These are phyloP conservation scores for Neofusicoccum sp. DNA, from an alignment of 2,329 filamentous ascomycete species.

Conservation along the genomic window DNA sequence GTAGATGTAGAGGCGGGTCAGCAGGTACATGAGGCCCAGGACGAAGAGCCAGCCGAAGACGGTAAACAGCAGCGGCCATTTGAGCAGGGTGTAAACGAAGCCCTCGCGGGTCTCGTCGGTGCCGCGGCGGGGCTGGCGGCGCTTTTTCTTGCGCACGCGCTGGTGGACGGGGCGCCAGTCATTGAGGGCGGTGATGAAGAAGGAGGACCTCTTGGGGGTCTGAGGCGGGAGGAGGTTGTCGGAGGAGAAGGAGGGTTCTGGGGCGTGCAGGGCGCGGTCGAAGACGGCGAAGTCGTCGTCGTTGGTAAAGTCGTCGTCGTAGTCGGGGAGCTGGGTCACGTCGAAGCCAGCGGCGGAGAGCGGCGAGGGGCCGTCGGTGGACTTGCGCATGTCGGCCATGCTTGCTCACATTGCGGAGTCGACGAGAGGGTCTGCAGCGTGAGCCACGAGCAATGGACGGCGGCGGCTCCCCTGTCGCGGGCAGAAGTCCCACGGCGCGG, in stretches of 20 bases:
- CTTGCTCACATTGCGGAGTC: slow-evolving; percentile 4
- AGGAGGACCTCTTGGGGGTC: slow-evolving; percentile 38
- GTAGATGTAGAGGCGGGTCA: slow-evolving; percentile 85
- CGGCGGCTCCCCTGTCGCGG: not conserved
- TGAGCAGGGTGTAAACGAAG: slow-evolving; percentile 81
- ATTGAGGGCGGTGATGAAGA: slow-evolving; percentile 85
- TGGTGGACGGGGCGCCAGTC: slow-evolving; percentile 92
- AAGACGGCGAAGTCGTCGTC: slow-evolving; percentile 75
- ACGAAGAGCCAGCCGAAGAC: slow-evolving; percentile 78
- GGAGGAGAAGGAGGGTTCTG: slow-evolving; percentile 65
- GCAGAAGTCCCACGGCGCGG: not conserved
- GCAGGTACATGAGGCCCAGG: slow-evolving; percentile 70
- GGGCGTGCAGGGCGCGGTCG: slow-evolving; percentile 75
- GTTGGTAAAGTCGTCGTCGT: slow-evolving; percentile 72
- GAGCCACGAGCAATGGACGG: too few species aligned
- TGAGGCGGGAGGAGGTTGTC: slow-evolving; percentile 51
- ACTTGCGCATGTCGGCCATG: slow-evolving; percentile 47
- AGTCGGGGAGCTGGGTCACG: slow-evolving; percentile 70
- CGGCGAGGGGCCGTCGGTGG: slow-evolving; percentile 57
- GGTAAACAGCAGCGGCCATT: slow-evolving; percentile 84
- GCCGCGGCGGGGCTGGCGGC: slow-evolving; percentile 44
- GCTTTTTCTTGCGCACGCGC: slow-evolving; percentile 54
- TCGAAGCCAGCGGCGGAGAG: slow-evolving; percentile 66
- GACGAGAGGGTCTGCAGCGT: not conserved
- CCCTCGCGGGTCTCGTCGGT: slow-evolving; percentile 95